Evolutionary conservation across 176 grass and related monocot species (phyloP).

Genomic region (Raddia distichophylla): DNA sequence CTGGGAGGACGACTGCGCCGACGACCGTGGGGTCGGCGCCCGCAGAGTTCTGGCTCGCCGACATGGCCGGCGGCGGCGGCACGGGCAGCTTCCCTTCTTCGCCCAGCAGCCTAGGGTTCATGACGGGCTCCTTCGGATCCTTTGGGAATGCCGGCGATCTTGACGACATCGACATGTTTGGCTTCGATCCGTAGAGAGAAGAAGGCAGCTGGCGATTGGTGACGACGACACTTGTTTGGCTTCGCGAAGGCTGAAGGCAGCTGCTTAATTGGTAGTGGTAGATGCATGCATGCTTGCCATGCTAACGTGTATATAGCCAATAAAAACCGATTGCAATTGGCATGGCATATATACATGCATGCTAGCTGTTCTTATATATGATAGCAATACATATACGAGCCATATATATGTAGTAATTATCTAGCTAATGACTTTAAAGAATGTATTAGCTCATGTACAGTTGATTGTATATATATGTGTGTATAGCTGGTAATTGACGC

Average conservation of each 20-base stretch:
- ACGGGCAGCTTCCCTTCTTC: conserved; percentile 51
- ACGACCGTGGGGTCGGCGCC: conserved; percentile 46
- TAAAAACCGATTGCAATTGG: not conserved
- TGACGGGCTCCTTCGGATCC: conserved; percentile 33
- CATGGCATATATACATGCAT: not conserved
- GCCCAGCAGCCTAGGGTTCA: conserved; percentile 46
- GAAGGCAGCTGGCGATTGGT: too few relatives aligned
- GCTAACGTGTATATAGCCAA: conserved; percentile 1
- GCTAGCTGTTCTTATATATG: not conserved
- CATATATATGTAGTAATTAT: not conserved
- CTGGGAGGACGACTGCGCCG: not conserved
- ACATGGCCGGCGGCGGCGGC: conserved; percentile 11
- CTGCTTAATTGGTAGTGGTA: not conserved
- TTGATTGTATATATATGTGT: not conserved
- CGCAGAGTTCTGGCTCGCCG: conserved; percentile 16
- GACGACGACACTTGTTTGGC: too few relatives aligned
- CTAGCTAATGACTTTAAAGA: not conserved
- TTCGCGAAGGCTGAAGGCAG: too few relatives aligned
- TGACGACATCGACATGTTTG: conserved; percentile 38
- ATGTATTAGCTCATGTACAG: not conserved
- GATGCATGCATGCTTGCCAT: conserved; percentile 22
- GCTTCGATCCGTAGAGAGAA: conserved; percentile 31
- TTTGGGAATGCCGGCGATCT: conserved; percentile 22
- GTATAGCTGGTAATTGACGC: not conserved
- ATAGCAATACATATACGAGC: not conserved